Evolutionary conservation across 2,329 filamentous ascomycete species (phyloP).

Genomic region (Xylariaceae sp.): DNA sequence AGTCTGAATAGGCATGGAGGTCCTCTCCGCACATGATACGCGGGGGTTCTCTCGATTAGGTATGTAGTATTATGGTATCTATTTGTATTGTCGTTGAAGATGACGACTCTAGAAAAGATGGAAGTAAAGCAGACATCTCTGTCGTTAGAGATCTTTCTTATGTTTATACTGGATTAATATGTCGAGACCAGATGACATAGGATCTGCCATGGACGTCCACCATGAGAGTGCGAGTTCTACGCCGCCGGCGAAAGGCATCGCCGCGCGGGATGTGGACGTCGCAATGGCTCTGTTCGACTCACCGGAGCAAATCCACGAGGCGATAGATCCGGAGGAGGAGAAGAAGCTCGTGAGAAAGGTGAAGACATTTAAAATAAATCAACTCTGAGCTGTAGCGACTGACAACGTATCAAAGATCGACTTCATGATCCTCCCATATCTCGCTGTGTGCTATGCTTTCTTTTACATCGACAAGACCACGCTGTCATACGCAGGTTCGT

Average conservation of each 20-base stretch:
- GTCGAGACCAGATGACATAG: constrained; percentile 13
- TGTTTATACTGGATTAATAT: neutral
- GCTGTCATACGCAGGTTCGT: constrained; percentile 45
- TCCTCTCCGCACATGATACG: neutral
- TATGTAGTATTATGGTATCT: neutral
- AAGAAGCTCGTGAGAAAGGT: constrained; percentile 39
- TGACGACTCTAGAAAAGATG: neutral
- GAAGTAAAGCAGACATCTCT: neutral
- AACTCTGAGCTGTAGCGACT: neutral
- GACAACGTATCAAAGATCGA: constrained; percentile 38
- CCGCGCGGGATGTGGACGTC: constrained; percentile 20
- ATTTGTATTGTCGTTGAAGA: neutral
- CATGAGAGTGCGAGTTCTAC: constrained; percentile 10
- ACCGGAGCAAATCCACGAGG: constrained; percentile 25
- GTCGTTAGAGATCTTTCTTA: neutral
- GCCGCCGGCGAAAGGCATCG: constrained; percentile 1
- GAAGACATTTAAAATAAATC: neutral
- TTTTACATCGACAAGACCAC: constrained; percentile 48
- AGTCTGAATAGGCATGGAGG: neutral
- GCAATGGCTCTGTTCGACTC: constrained; percentile 25
- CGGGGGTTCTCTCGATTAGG: neutral
- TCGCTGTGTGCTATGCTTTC: constrained; percentile 50
- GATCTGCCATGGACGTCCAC: constrained; percentile 2
- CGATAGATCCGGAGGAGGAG: constrained; percentile 22
- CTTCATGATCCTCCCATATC: constrained; percentile 52